Evolutionary conservation across 306 rosid species (phyloP), one percentile per base, ranked within the genome.

Genomic region (Dalbergia cultrata): DNA sequence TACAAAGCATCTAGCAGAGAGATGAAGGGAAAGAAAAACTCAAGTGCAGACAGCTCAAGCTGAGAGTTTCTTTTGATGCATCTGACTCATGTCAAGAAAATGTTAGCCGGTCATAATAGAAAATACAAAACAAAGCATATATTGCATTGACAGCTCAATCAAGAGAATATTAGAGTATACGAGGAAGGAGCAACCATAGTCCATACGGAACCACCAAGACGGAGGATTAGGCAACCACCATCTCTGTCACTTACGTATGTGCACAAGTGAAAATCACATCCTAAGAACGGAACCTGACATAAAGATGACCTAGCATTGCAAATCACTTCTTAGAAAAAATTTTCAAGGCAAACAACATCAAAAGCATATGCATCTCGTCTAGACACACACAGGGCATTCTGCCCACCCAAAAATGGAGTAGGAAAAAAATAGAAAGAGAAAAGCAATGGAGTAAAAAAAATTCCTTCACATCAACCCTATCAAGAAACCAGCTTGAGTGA

Each of bases 31-130:
- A 87, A 93, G 89, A 89, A 87, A 91, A 85, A 87, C 91, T 87
- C 87, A 82, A 92, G 90, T 77, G 91, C 89, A 87, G 91, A 86
- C 87, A 91, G 92, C 94, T 89, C 94, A 91, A 90, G 88, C 92
- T 85, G 90, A 85, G 88, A 85, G 87, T 86, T 88, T 90, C 94
- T 93, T 93, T 94, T 72, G 91, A 88, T 80, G 89, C 71, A 92
- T 89, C 97, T 89, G 93, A 87, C 88, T 88, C 88, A 84, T 83
- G 82, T 75, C 81, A 89, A 88, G 89, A 85, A 88, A 90, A 65
- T 66, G 92, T 94, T 90, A 86, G 97, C 86, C 70, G 72, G 86
- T 71, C 74, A 82, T 56, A 72, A 84, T 52, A 80, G 67, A 81
- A 73, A 73, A 21, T 53, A 79, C 56, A 57, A 81, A 69, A 67